phyloP scores from a whole-genome alignment of 306 rosid species.

The Styphnolobium japonicum region DNA sequence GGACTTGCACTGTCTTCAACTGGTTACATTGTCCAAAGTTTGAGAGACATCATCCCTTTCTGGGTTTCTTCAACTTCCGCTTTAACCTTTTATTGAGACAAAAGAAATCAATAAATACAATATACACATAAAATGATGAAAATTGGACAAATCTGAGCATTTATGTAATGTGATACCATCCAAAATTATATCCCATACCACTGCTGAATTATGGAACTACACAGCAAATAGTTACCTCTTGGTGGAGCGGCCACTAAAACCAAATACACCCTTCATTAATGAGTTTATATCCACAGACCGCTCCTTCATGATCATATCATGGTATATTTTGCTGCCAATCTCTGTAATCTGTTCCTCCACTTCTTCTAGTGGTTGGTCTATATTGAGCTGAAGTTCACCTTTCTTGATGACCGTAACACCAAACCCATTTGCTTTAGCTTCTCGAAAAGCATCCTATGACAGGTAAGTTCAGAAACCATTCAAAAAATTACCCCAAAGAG shows the following conservation, averaged over 20 bases:
- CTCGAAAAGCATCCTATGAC: constrained; percentile 75
- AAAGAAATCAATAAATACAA: constrained; percentile 20
- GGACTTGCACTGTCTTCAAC: constrained; percentile 14
- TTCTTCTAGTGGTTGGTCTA: constrained; percentile 86
- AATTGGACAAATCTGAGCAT: background rate
- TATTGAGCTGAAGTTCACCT: constrained; percentile 83
- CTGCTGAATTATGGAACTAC: constrained; percentile 11
- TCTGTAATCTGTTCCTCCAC: constrained; percentile 82
- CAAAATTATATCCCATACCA: background rate
- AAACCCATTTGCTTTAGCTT: constrained; percentile 81
- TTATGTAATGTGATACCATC: background rate
- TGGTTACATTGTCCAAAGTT: background rate
- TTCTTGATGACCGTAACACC: constrained; percentile 81
- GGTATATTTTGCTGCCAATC: constrained; percentile 95
- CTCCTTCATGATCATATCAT: constrained; percentile 73
- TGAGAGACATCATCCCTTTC: constrained; percentile 33
- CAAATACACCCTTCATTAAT: constrained; percentile 85
- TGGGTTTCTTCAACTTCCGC: constrained; percentile 54
- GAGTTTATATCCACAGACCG: constrained; percentile 84
- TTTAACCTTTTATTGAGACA: constrained; percentile 48
- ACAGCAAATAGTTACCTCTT: constrained; percentile 53
- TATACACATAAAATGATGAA: constrained; percentile 15
- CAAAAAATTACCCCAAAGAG: background rate
- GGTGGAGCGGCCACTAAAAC: constrained; percentile 46
- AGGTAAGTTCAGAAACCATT: constrained; percentile 21